phyloP scores from a whole-genome alignment of 345 rosid species.

The Gossypium bickii region DNA sequence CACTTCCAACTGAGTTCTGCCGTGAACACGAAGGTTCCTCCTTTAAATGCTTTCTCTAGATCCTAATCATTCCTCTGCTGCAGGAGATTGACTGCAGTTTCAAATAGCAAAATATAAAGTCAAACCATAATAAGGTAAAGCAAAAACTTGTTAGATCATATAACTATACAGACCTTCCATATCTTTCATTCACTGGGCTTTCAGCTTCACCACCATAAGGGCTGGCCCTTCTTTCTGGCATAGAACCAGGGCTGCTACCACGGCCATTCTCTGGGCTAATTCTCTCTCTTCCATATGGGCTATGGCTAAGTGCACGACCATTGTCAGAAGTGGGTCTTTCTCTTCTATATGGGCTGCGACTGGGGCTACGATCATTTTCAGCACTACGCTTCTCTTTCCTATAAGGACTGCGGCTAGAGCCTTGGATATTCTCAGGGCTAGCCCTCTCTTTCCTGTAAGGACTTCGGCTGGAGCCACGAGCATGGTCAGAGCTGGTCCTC shows the following conservation, averaged over 20 bases:
- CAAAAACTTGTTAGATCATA: neutral
- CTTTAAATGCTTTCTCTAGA: neutral
- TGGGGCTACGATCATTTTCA: constrained; percentile 30
- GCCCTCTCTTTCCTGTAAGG: constrained; percentile 44
- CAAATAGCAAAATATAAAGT: neutral
- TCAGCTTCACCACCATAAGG: constrained; percentile 44
- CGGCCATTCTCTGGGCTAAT: constrained; percentile 34
- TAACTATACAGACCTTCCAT: constrained; percentile 32
- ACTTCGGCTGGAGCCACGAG: constrained; percentile 43
- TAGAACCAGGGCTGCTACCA: constrained; percentile 41
- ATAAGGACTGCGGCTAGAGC: constrained; percentile 25
- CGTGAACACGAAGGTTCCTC: neutral
- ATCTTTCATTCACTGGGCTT: constrained; percentile 49
- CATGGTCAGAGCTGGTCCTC: constrained; percentile 45
- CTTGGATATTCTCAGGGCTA: constrained; percentile 39
- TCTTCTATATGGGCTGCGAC: constrained; percentile 37
- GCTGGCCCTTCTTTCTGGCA: constrained; percentile 42
- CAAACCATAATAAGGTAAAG: neutral
- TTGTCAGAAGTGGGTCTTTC: constrained; percentile 31
- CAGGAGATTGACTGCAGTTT: constrained; percentile 12
- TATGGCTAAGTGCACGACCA: constrained; percentile 40
- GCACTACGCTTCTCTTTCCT: constrained; percentile 33
- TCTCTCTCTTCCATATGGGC: constrained; percentile 41
- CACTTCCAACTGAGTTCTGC: neutral
- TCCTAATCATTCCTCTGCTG: constrained; percentile 14